Percentiles rank a stretch among this genome's conserved stretches.
Evolutionary conservation across 2,329 filamentous ascomycete species (phyloP).

Genomic region (Xylaria sp.): DNA sequence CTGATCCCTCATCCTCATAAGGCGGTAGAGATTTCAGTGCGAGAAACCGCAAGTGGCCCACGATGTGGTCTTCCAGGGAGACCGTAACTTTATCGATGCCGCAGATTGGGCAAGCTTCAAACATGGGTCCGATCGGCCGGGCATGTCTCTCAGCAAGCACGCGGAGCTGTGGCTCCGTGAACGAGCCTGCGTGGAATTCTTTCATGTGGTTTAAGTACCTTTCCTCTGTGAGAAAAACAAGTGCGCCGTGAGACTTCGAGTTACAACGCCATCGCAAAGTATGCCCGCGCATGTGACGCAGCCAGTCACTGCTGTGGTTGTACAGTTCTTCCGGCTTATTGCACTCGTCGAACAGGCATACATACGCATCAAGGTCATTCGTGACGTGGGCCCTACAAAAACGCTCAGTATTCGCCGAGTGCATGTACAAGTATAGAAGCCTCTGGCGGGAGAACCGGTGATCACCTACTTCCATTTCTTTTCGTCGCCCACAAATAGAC

Average conservation of each 20-base stretch:
- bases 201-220: slow-evolving; percentile 2
- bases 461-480: not conserved
- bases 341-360: slow-evolving; percentile 6
- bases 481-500: not conserved
- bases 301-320: not conserved
- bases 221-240: not conserved
- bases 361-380: not conserved
- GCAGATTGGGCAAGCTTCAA: not conserved
- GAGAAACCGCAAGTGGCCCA: not conserved
- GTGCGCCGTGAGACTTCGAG: not conserved
- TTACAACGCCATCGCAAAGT: not conserved
- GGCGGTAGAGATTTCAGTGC: not conserved
- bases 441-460: too few species aligned
- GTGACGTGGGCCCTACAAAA: not conserved
- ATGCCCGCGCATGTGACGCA: not conserved
- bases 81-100: not conserved
- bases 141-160: not conserved
- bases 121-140: not conserved
- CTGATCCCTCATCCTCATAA: slow-evolving; percentile 3
- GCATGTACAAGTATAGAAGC: not conserved
- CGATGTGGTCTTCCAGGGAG: not conserved
- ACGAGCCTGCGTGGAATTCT: not conserved
- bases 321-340: not conserved
- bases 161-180: not conserved
- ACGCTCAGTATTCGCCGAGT: not conserved